Conservation (phyloP, 2,329 filamentous ascomycete species). For the Epichloe sylvatica region DNA sequence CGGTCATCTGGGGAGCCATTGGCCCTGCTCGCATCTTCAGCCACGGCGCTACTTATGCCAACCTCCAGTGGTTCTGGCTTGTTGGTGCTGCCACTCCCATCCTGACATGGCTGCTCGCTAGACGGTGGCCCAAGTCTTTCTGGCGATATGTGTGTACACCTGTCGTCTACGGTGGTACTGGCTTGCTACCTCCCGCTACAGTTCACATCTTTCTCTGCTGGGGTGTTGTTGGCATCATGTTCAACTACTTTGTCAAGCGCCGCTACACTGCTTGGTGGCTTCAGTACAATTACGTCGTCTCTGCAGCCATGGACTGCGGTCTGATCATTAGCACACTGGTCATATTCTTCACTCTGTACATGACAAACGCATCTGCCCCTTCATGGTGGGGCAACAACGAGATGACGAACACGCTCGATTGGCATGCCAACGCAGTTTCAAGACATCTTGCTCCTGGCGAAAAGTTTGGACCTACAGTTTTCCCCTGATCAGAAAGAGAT, state of each 20-base stretch:
- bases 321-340: slow-evolving; percentile 52
- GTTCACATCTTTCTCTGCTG: slow-evolving; percentile 59
- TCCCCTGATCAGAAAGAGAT: slow-evolving; percentile 4
- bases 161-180: slow-evolving; percentile 52
- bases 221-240: slow-evolving; percentile 52
- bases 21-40: slow-evolving; percentile 58
- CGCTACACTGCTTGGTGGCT: slow-evolving; percentile 60
- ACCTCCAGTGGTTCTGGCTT: slow-evolving; percentile 58
- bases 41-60: slow-evolving; percentile 44
- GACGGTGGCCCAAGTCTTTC: slow-evolving; percentile 44
- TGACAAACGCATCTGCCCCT: slow-evolving; percentile 41
- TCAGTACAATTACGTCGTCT: slow-evolving; percentile 64
- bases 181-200: slow-evolving; percentile 53
- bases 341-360: slow-evolving; percentile 54
- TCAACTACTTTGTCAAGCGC: slow-evolving; percentile 54
- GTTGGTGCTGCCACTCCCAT: slow-evolving; percentile 50
- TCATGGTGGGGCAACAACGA: slow-evolving; percentile 49
- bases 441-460: slow-evolving; percentile 27
- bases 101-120: slow-evolving; percentile 47
- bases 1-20: slow-evolving; percentile 60
- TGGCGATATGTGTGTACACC: slow-evolving; percentile 55
- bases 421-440: slow-evolving; percentile 28
- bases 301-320: slow-evolving; percentile 56
- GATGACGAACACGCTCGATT: slow-evolving; percentile 34
- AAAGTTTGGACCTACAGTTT: slow-evolving; percentile 34